Evolutionary conservation across 1,284 basidiomycete genomes (phyloP), one percentile per base, ranked within the genome.

Genomic region (Tylopilus orsonianus): DNA sequence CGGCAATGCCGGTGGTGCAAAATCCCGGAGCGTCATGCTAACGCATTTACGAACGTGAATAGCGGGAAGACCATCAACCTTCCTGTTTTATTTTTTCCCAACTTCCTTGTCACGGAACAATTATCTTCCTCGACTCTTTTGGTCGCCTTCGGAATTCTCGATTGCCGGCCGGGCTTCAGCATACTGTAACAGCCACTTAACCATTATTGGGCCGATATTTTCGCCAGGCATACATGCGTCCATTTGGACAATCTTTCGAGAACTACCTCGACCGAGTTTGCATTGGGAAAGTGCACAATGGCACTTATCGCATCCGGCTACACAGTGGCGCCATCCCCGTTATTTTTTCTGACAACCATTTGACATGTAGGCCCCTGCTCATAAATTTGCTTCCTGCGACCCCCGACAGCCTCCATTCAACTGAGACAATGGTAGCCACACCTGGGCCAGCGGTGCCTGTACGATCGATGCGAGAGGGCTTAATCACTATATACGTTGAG

Each of bases 401-500:
- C 10, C 26, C 41, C 44, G 45, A 41, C 42, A 24, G n/a, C n/a
- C 29, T 34, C 23, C 46, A 41, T 41, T 34, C 30, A 45, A 23
- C 39, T 44, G 42, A 57, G 46, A 59, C 45, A 57, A 35, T 14
- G 22, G 8, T n/a, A n/a, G 24, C 45, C 46, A 34, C 22, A 19
- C 26, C 44, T n/a, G n/a, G n/a, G n/a, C n/a, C n/a, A n/a, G n/a
- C 30, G 48, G 38, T 56, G 30, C 54, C 42, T 42, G 24, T 7
- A 12, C 20, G 16, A 20, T 34, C 19, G 24, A 38, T 33, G 29
- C 39, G 32, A 38, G 18, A 5, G 8, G 26, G 13, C 18, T 35
- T 26, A 18, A n/a, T 20, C 29, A 32, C 36, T 23, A 14, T 20
- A 27, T 22, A 26, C n/a, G 32, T 16, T 26, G 34, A 24, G 19